Evolutionary conservation across 805 yeast species (phyloP).

Genomic region (Ogataea henricii): DNA sequence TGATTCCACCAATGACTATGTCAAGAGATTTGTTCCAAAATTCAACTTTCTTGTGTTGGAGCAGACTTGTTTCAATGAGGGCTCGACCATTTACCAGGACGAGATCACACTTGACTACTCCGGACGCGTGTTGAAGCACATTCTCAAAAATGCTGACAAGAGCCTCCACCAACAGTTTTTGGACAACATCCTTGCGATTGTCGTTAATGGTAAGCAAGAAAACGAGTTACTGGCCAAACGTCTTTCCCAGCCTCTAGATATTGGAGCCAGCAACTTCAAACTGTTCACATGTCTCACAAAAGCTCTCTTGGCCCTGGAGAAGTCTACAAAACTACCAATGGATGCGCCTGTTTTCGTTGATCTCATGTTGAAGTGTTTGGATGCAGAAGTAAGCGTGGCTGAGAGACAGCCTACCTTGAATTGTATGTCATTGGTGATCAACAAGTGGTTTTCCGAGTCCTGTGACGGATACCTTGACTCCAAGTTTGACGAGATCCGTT

Average conservation of each 20-base stretch:
- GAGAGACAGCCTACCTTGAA: slow-evolving; percentile 59
- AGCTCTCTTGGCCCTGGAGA: slow-evolving; percentile 55
- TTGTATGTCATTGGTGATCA: slow-evolving; percentile 52
- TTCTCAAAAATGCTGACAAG: slow-evolving; percentile 41
- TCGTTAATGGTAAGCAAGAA: slow-evolving; percentile 32
- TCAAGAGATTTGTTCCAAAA: slow-evolving; percentile 44
- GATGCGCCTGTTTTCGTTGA: slow-evolving; percentile 20
- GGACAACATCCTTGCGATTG: slow-evolving; percentile 39
- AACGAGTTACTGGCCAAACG: slow-evolving; percentile 18
- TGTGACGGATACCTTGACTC: slow-evolving; percentile 16
- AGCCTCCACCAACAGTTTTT: slow-evolving; percentile 49
- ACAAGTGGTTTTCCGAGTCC: slow-evolving; percentile 48
- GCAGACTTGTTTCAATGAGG: slow-evolving; percentile 8
- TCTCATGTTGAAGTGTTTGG: slow-evolving; percentile 18
- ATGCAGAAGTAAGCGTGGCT: slow-evolving; percentile 28
- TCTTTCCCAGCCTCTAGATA: slow-evolving; percentile 20
- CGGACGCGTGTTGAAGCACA: slow-evolving; percentile 44
- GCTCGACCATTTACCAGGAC: slow-evolving; percentile 21
- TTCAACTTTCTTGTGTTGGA: slow-evolving; percentile 31
- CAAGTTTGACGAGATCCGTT: slow-evolving; percentile 11
- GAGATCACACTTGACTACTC: slow-evolving; percentile 38
- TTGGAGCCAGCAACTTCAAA: slow-evolving; percentile 33
- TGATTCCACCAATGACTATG: slow-evolving; percentile 37
- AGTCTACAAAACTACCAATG: slow-evolving; percentile 32
- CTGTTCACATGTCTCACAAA: slow-evolving; percentile 45